phyloP scores from a whole-genome alignment of 768 basidiomycete species.

The Omphalotus guepiniiformis region DNA sequence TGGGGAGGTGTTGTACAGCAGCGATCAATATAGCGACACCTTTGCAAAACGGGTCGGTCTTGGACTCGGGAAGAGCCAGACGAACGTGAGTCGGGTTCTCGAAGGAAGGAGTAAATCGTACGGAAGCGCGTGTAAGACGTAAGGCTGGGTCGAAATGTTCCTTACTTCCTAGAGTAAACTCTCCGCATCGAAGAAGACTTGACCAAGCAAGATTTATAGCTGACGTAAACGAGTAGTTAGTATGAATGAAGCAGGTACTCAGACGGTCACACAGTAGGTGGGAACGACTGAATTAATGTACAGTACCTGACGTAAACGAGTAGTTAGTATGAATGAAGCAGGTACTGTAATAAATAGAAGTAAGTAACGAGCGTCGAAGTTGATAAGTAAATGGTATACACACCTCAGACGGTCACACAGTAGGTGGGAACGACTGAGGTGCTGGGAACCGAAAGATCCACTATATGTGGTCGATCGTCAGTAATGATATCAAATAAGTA shows the following conservation, averaged over 20 bases:
- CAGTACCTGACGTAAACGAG: too few species aligned
- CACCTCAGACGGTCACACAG: conserved; percentile 2
- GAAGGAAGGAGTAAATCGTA: conserved; percentile 1
- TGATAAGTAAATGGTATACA: not conserved
- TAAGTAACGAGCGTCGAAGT: too few species aligned
- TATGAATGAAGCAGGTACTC: too few species aligned
- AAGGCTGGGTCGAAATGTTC: conserved; percentile 11
- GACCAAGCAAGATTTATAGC: conserved; percentile 15
- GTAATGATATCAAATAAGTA: too few species aligned
- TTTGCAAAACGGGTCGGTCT: conserved; percentile 32
- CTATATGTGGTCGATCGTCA: too few species aligned
- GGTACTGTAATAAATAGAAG: too few species aligned
- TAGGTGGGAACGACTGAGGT: conserved; percentile 3
- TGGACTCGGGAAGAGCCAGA: conserved; percentile 29
- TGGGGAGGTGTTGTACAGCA: conserved; percentile 9
- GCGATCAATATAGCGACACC: conserved; percentile 22
- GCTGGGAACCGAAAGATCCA: not conserved
- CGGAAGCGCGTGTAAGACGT: conserved; percentile 13
- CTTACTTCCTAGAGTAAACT: conserved; percentile 12
- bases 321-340: too few species aligned
- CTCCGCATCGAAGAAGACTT: conserved; percentile 9
- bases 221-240: conserved; percentile 10
- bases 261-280: too few species aligned
- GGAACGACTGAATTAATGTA: too few species aligned
- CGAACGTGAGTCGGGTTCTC: conserved; percentile 18